Conservation (phyloP, 1,284 basidiomycete genomes). For the Rhodotorula sp. region DNA sequence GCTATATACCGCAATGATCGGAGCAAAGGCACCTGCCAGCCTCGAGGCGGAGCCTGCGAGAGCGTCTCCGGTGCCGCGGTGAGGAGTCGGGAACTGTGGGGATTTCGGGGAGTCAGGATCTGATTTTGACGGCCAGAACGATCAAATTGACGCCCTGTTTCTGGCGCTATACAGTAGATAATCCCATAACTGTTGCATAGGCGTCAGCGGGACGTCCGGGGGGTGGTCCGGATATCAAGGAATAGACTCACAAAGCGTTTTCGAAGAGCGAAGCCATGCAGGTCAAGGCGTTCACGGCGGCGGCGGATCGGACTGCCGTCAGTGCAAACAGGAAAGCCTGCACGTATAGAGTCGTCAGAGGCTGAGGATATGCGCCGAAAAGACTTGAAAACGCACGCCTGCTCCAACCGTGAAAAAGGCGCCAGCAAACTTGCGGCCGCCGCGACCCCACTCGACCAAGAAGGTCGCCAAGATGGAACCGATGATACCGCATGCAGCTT, state of each 20-base stretch:
- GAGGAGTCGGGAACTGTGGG: not conserved
- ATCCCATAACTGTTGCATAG: not conserved
- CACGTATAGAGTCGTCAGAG: not conserved
- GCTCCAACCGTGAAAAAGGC: slow-evolving; percentile 4
- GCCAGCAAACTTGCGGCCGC: slow-evolving; percentile 1
- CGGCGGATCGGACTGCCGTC: not conserved
- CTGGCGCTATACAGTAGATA: not conserved
- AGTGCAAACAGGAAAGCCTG: slow-evolving; percentile 5
- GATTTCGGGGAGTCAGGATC: too few relatives aligned
- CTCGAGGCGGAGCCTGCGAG: not conserved
- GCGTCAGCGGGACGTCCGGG: not conserved
- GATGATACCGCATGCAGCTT: not conserved
- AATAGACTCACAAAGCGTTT: not conserved
- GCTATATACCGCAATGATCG: not conserved
- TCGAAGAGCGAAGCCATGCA: slow-evolving; percentile 5
- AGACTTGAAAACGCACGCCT: not conserved
- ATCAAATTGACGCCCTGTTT: not conserved
- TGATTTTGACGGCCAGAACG: too few relatives aligned
- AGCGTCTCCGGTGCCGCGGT: not conserved
- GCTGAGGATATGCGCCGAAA: not conserved
- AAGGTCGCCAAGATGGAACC: not conserved
- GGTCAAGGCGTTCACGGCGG: not conserved
- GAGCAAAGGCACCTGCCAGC: not conserved
- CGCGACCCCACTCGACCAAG: slow-evolving; percentile 2
- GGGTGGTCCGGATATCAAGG: not conserved